Conservation (phyloP, 345 rosid species). For the Eucalyptus polybractea region DNA sequence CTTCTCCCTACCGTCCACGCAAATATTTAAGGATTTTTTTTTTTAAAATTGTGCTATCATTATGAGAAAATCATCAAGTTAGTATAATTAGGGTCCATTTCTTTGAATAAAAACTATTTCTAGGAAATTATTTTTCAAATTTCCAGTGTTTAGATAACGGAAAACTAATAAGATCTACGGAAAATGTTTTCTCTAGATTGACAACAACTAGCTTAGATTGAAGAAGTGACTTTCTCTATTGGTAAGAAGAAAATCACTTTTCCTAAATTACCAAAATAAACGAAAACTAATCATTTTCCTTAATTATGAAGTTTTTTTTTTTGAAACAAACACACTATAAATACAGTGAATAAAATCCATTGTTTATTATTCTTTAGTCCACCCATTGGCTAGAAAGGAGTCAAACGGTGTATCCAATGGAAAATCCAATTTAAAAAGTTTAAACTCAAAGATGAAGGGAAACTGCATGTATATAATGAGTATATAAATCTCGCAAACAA, state of each 20-base stretch:
- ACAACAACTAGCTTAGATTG: neutral
- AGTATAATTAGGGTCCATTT: neutral
- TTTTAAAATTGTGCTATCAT: no score
- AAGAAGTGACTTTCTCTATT: neutral
- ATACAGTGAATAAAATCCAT: neutral
- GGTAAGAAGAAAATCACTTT: neutral
- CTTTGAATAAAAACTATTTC: neutral
- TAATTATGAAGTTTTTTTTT: no score
- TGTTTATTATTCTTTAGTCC: neutral
- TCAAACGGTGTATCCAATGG: no score
- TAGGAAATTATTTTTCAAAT: no score
- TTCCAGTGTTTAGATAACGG: no score
- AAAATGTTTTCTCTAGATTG: neutral
- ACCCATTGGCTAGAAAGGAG: neutral
- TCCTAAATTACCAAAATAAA: no score
- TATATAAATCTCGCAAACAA: neutral
- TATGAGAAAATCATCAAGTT: neutral
- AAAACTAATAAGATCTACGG: neutral
- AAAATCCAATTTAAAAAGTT: neutral
- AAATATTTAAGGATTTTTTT: neutral
- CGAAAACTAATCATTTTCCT: neutral
- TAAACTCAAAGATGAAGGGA: neutral
- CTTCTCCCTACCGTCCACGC: neutral
- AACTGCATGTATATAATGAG: accelerated
- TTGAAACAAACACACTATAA: neutral